These are phyloP conservation scores for Aspergillus calidoustus DNA, from an alignment of 2,329 filamentous ascomycete genomes.

Conservation along the genomic window DNA sequence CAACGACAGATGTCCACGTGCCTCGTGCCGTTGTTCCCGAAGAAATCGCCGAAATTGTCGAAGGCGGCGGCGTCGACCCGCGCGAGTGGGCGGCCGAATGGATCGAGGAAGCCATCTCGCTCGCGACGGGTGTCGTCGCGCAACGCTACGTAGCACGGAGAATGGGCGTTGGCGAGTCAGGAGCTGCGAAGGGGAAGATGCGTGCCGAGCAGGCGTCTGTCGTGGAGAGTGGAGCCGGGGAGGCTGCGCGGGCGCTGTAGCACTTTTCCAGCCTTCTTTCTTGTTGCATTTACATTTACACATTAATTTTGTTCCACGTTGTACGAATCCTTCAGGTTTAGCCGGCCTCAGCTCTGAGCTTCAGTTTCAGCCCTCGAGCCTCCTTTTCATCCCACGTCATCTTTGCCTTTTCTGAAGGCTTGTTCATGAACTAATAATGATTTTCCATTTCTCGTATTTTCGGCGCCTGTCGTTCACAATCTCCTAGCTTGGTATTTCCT, in stretches of 20 bases:
- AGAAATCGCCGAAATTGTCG: constrained; percentile 84
- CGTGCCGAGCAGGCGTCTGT: constrained; percentile 57
- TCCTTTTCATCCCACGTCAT: background rate
- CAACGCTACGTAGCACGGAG: constrained; percentile 92
- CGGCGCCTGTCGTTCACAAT: background rate
- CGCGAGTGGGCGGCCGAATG: constrained; percentile 97
- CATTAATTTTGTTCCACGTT: constrained; percentile 8
- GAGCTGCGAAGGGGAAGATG: constrained; percentile 60
- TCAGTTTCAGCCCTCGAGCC: background rate
- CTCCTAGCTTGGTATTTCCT: background rate
- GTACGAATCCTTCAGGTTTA: background rate
- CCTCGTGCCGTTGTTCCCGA: constrained; percentile 63
- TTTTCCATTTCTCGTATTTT: background rate
- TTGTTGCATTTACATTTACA: constrained; percentile 2
- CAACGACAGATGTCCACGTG: constrained; percentile 31
- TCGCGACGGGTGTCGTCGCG: constrained; percentile 83
- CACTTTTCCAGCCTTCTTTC: background rate
- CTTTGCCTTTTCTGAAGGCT: constrained; percentile 6
- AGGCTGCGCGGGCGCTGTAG: constrained; percentile 60
- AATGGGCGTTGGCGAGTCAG: constrained; percentile 94
- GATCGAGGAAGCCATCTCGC: constrained; percentile 83
- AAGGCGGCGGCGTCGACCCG: constrained; percentile 77
- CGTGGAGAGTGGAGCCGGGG: constrained; percentile 63
- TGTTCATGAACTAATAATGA: background rate
- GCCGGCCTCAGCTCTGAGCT: background rate